Conservation (phyloP, 2,329 filamentous ascomycete species). For the Aspergillus tamarii region DNA sequence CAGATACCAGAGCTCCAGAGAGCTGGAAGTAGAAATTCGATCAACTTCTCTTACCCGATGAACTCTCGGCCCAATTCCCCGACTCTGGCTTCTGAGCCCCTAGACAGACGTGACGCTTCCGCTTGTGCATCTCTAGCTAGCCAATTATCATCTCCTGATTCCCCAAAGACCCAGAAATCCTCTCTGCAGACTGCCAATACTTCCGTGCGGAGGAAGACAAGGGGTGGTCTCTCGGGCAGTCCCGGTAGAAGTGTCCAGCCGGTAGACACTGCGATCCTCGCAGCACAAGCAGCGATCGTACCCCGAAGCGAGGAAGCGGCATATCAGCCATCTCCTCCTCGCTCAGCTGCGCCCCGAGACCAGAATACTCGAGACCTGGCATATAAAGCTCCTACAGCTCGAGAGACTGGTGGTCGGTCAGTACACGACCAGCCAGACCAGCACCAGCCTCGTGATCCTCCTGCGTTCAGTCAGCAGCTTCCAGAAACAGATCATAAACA, state of each 20-base stretch:
- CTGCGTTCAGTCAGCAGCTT: neutral
- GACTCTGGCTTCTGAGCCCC: slow-evolving; percentile 20
- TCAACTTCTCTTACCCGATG: slow-evolving; percentile 54
- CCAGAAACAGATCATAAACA: slow-evolving; percentile 4
- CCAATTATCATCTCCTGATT: slow-evolving; percentile 28
- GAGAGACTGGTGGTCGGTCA: neutral
- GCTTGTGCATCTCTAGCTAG: slow-evolving; percentile 19
- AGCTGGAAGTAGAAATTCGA: slow-evolving; percentile 45
- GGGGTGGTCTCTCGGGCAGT: slow-evolving; percentile 24
- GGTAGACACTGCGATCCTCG: slow-evolving; percentile 34
- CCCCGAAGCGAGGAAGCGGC: slow-evolving; percentile 18
- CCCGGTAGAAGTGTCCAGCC: slow-evolving; percentile 32
- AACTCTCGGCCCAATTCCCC: slow-evolving; percentile 47
- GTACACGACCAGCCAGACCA: neutral
- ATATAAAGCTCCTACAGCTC: neutral
- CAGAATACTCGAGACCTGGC: slow-evolving; percentile 4
- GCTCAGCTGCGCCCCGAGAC: slow-evolving; percentile 7
- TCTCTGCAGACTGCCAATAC: slow-evolving; percentile 31
- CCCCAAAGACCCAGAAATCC: slow-evolving; percentile 28
- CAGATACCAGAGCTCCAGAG: slow-evolving; percentile 43
- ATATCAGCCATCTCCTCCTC: slow-evolving; percentile 4
- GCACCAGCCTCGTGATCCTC: neutral
- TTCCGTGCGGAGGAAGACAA: slow-evolving; percentile 33
- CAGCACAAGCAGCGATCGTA: slow-evolving; percentile 31
- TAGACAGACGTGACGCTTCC: slow-evolving; percentile 22